Conservation (phyloP, 2,329 filamentous ascomycete species). For the Aspergillus tamarii region DNA sequence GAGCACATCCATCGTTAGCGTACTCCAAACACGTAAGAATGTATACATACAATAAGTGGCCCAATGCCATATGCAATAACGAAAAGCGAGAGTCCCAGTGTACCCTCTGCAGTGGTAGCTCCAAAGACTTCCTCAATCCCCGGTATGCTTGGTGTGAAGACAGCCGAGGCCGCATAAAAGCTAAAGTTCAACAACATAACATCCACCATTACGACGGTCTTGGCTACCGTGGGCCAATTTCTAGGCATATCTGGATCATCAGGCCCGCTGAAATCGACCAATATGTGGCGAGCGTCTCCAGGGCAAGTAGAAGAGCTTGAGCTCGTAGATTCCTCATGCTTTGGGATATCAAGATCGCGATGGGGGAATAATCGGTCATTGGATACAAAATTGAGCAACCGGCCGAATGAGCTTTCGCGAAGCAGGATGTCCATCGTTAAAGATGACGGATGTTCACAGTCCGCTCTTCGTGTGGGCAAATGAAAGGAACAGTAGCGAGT, state of each 20-base stretch:
- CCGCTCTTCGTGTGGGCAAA: not conserved
- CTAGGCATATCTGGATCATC: conserved; percentile 2
- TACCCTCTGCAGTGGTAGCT: conserved; percentile 56
- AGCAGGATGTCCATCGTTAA: not conserved
- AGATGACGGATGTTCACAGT: not conserved
- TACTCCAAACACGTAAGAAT: not conserved
- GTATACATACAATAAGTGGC: conserved; percentile 14
- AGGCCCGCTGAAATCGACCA: not conserved
- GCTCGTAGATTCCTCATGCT: not conserved
- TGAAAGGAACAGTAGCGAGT: not conserved
- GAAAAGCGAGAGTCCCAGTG: conserved; percentile 64
- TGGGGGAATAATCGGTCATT: not conserved
- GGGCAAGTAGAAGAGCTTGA: not conserved
- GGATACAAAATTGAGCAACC: not conserved
- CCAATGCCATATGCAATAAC: conserved; percentile 56
- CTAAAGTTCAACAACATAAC: conserved; percentile 18
- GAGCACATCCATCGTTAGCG: not conserved
- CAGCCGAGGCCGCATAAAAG: conserved; percentile 33
- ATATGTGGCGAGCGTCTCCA: not conserved
- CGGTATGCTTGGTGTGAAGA: conserved; percentile 51
- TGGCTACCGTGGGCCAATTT: not conserved
- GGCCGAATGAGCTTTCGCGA: not conserved
- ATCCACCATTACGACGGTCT: not conserved
- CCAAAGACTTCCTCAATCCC: conserved; percentile 59
- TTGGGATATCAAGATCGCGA: not conserved